These are phyloP conservation scores for Rubus parviflorus DNA, from an alignment of 306 rosid genomes.

Conservation along the genomic window DNA sequence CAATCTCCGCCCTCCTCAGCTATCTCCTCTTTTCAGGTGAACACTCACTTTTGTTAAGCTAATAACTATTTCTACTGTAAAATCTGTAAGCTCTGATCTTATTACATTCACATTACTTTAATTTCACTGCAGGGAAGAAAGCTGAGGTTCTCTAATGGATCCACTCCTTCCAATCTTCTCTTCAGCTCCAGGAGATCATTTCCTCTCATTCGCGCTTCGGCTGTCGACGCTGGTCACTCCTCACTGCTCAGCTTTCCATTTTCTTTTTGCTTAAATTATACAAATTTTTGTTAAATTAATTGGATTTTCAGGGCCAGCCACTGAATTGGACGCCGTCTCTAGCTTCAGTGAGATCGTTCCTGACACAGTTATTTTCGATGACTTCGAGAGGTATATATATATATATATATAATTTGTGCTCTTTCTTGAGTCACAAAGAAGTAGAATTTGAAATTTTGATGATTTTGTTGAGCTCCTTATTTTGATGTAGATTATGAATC, in stretches of 20 bases:
- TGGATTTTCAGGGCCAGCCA: conserved; percentile 43
- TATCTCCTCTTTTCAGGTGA: conserved; percentile 47
- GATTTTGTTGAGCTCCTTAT: background rate
- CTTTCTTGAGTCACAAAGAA: background rate
- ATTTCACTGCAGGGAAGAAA: conserved; percentile 34
- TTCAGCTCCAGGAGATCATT: conserved; percentile 36
- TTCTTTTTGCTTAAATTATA: too few species aligned
- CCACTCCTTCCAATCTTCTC: conserved; percentile 30
- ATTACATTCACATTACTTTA: background rate
- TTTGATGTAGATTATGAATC: background rate
- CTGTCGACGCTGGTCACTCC: conserved; percentile 54
- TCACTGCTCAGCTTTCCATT: background rate
- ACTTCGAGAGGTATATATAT: conserved; percentile 58
- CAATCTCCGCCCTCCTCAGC: conserved; percentile 64
- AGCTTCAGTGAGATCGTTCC: conserved; percentile 96
- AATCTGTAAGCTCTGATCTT: background rate
- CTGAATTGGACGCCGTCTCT: conserved; percentile 83
- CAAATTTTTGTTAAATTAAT: background rate
- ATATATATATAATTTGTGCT: conserved; percentile 25
- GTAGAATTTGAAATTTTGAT: background rate
- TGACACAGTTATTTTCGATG: conserved; percentile 94
- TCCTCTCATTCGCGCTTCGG: conserved; percentile 53
- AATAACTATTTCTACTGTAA: background rate
- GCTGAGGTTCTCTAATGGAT: conserved; percentile 40
- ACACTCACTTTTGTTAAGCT: background rate